A percentile compares a stretch with the other conserved stretches of the same genome.
Conservation (phyloP, 2,329 filamentous ascomycete species). For the Nectriaceae sp. region DNA sequence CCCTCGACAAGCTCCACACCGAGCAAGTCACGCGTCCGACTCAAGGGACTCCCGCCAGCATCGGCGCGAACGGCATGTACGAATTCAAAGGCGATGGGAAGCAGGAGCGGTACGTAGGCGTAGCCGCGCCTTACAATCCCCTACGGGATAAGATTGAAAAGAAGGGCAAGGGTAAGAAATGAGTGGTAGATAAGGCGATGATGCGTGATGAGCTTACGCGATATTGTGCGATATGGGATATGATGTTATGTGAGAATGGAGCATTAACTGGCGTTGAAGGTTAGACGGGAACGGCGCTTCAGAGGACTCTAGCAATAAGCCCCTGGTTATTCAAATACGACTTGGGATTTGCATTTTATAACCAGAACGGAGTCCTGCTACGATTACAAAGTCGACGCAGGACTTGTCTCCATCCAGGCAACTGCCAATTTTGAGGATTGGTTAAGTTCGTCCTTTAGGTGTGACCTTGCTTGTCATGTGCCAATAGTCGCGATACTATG, state of each 20-base stretch:
- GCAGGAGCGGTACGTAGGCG: constrained; percentile 49
- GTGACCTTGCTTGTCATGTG: too few relatives aligned
- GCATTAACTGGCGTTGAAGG: constrained; percentile 12
- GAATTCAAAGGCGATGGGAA: constrained; percentile 50
- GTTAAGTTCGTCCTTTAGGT: too few relatives aligned
- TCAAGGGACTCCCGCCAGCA: constrained; percentile 52
- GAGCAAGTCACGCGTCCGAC: constrained; percentile 72
- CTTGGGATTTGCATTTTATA: too few relatives aligned
- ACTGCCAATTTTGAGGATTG: too few relatives aligned
- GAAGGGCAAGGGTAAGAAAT: constrained; percentile 37
- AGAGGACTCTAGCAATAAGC: constrained; percentile 12
- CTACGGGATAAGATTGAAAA: constrained; percentile 50
- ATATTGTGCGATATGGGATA: constrained; percentile 11
- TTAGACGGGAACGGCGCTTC: constrained; percentile 15
- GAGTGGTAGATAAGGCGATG: constrained; percentile 11
- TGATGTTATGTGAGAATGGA: constrained; percentile 4
- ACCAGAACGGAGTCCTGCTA: too few relatives aligned
- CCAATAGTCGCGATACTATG: too few relatives aligned
- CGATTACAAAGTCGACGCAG: too few relatives aligned
- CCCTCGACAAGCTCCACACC: constrained; percentile 80
- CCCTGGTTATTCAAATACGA: too few relatives aligned
- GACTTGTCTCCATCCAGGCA: too few relatives aligned
- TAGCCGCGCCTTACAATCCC: constrained; percentile 60
- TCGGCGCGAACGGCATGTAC: constrained; percentile 48
- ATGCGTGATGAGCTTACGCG: constrained; percentile 2